Conservation (phyloP, 148 eudicot genomes). For the Tetragonia tetragonoides region DNA sequence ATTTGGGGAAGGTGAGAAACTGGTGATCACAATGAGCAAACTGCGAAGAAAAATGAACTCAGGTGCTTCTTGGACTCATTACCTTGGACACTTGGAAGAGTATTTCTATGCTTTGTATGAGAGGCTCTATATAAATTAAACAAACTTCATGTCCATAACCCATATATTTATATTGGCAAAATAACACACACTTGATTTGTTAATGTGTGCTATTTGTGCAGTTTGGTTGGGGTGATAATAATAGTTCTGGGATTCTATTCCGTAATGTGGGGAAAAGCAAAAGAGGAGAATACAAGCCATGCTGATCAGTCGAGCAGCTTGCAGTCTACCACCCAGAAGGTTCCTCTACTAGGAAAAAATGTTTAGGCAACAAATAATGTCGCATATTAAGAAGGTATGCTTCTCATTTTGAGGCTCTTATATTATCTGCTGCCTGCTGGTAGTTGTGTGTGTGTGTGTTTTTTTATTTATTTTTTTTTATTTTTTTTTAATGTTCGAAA, state of each 20-base stretch:
- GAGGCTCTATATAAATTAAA: neutral
- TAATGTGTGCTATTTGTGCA: slow-evolving; percentile 35
- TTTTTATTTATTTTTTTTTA: too few relatives aligned
- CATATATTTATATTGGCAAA: neutral
- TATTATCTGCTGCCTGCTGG: neutral
- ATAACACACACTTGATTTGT: neutral
- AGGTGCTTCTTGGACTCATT: neutral
- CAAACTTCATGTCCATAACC: neutral
- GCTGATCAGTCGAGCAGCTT: slow-evolving; percentile 20
- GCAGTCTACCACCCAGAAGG: slow-evolving; percentile 29
- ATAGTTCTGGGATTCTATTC: slow-evolving; percentile 75
- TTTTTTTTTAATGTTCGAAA: neutral
- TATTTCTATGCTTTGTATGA: neutral
- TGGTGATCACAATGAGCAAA: neutral
- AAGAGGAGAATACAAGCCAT: slow-evolving; percentile 41
- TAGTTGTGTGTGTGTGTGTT: too few relatives aligned
- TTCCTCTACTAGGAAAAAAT: slow-evolving; percentile 42
- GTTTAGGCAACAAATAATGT: slow-evolving; percentile 22
- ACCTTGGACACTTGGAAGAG: neutral
- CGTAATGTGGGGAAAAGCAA: slow-evolving; percentile 88
- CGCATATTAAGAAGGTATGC: slow-evolving; percentile 21
- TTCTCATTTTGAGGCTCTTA: neutral
- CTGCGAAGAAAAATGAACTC: neutral
- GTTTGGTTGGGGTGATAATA: slow-evolving; percentile 66
- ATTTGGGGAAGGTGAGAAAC: neutral